Evolutionary conservation across 306 rosid genomes (phyloP).

Genomic region (Sechiopsis laciniata): DNA sequence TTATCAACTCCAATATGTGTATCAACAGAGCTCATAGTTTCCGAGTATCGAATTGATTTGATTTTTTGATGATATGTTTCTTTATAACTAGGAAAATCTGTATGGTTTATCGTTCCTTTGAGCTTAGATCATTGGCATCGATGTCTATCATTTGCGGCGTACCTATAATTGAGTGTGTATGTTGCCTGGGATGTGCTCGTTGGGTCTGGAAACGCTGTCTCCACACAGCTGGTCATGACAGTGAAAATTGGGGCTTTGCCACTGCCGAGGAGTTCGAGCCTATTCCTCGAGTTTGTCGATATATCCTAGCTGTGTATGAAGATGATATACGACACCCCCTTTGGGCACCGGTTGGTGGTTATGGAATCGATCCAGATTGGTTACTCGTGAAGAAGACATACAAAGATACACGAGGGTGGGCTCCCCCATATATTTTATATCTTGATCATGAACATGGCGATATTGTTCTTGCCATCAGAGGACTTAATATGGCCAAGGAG

Average conservation of each 20-base stretch:
- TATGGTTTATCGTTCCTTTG: neutral
- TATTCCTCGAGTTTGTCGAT: conserved; percentile 80
- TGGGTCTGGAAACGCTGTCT: conserved; percentile 96
- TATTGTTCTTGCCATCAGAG: conserved; percentile 81
- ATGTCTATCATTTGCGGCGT: conserved; percentile 75
- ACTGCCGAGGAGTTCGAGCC: conserved; percentile 75
- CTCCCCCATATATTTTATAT: conserved; percentile 73
- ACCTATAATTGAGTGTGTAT: conserved; percentile 89
- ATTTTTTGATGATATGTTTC: neutral
- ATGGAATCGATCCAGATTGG: conserved; percentile 73
- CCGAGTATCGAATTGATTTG: neutral
- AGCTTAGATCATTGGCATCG: conserved; percentile 23
- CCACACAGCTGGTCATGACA: conserved; percentile 90
- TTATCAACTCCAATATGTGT: neutral
- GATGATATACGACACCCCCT: conserved; percentile 67
- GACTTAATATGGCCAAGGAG: conserved; percentile 78
- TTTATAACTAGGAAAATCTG: conserved; percentile 8
- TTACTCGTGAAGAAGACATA: conserved; percentile 47
- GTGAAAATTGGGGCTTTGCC: conserved; percentile 86
- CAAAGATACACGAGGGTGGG: conserved; percentile 53
- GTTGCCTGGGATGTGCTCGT: conserved; percentile 80
- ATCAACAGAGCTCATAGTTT: neutral
- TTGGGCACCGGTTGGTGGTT: conserved; percentile 80
- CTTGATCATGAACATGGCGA: conserved; percentile 70
- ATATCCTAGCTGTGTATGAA: conserved; percentile 81